Conservation (phyloP, 768 basidiomycete genomes). For the Erythrobasidium yunnanense region DNA sequence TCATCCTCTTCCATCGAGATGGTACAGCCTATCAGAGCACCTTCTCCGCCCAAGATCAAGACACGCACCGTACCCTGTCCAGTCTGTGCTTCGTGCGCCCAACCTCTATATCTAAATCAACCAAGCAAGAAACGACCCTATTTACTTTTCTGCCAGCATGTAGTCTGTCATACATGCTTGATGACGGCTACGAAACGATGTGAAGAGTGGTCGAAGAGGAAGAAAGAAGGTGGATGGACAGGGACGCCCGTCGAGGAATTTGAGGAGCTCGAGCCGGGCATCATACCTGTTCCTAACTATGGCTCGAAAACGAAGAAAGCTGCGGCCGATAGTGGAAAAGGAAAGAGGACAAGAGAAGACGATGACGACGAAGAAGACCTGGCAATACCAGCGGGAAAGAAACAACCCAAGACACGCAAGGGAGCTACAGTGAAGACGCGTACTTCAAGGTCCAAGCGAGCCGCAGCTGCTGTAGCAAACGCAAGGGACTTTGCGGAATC, state of each 20-base stretch:
- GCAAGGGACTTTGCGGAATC: not conserved
- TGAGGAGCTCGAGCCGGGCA: not conserved
- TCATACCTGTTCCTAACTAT: not conserved
- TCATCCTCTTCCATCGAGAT: not conserved
- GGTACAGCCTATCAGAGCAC: not conserved
- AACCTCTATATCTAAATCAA: slow-evolving; percentile 6
- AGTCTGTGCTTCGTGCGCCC: slow-evolving; percentile 10
- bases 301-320: too few species aligned
- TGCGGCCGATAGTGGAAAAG: not conserved
- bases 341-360: not conserved
- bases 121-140: slow-evolving; percentile 3
- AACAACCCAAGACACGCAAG: too few species aligned
- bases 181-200: not conserved
- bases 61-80: slow-evolving; percentile 6
- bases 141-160: slow-evolving; percentile 15
- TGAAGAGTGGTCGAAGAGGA: not conserved
- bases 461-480: not conserved
- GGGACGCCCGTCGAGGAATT: not conserved
- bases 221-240: not conserved
- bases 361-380: not conserved
- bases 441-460: not conserved
- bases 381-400: not conserved
- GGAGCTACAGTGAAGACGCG: too few species aligned
- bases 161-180: slow-evolving; percentile 5
- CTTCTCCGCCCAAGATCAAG: slow-evolving; percentile 1